These are phyloP conservation scores for Kockiozyma suomiensis DNA, from an alignment of 805 yeast species.

Conservation along the genomic window DNA sequence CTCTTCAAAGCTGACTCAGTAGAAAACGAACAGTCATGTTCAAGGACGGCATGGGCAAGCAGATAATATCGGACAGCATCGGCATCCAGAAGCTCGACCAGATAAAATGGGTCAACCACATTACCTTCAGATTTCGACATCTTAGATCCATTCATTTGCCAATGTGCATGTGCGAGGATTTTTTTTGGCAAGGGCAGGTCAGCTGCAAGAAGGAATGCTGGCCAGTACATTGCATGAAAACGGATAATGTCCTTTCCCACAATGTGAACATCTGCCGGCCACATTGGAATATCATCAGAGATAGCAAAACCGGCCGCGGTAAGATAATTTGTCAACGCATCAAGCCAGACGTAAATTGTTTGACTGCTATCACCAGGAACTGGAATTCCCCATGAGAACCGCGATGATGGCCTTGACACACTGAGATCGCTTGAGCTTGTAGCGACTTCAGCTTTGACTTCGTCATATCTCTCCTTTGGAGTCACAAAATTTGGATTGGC, in stretches of 20 bases:
- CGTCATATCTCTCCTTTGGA: conserved; percentile 61
- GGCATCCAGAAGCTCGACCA: conserved; percentile 64
- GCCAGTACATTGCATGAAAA: conserved; percentile 95
- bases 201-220: conserved; percentile 84
- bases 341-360: conserved; percentile 93
- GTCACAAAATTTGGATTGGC: conserved; percentile 60
- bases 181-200: conserved; percentile 68
- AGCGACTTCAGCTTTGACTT: conserved; percentile 60
- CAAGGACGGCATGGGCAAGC: conserved; percentile 72
- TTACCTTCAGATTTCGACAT: conserved; percentile 94
- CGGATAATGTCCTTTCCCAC: conserved; percentile 89
- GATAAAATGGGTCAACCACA: conserved; percentile 85
- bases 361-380: conserved; percentile 83
- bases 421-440: conserved; percentile 66
- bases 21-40: conserved; percentile 77
- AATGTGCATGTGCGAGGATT: conserved; percentile 89
- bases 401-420: conserved; percentile 77
- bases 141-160: conserved; percentile 86
- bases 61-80: conserved; percentile 67
- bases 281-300: conserved; percentile 40
- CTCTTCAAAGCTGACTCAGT: conserved; percentile 56
- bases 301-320: conserved; percentile 69
- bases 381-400: conserved; percentile 86
- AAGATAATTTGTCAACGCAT: conserved; percentile 83
- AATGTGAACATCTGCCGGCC: conserved; percentile 75